A percentile compares a stretch with the other conserved stretches of the same genome.
Evolutionary conservation across 75 land plant genomes (phyloP).

Genomic region (Adiantum capillusveneris): DNA sequence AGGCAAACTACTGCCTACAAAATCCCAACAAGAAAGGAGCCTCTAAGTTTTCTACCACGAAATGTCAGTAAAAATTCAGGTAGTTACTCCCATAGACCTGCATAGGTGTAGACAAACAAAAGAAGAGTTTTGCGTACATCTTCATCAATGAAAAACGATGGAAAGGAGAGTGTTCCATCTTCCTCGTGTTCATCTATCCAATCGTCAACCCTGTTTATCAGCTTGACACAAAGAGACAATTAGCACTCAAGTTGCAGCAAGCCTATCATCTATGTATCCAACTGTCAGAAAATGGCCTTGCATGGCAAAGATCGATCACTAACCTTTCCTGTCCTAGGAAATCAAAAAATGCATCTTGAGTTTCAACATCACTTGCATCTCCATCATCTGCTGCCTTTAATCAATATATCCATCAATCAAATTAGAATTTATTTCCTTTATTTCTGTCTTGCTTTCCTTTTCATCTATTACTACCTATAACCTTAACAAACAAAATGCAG

Average conservation of each 20-base stretch:
- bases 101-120: too few species aligned
- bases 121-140: constrained; percentile 65
- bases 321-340: constrained; percentile 6
- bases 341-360: constrained; percentile 49
- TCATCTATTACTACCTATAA: too few species aligned
- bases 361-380: constrained; percentile 6
- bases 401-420: too few species aligned
- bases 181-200: constrained; percentile 50
- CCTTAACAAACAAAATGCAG: too few species aligned
- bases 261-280: too few species aligned
- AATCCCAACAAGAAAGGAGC: background rate
- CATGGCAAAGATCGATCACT: background rate
- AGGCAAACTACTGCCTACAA: constrained; percentile 84
- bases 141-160: constrained; percentile 92
- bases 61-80: too few species aligned
- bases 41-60: background rate
- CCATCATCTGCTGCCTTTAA: background rate
- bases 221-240: background rate
- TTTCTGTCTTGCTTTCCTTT: too few species aligned
- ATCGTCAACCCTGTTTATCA: constrained; percentile 50
- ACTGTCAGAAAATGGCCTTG: background rate
- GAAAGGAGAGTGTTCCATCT: constrained; percentile 69
- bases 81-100: too few species aligned
- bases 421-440: too few species aligned
- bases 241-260: too few species aligned